phyloP scores from a whole-genome alignment of 306 rosid species.

The Ceratonia siliqua region DNA sequence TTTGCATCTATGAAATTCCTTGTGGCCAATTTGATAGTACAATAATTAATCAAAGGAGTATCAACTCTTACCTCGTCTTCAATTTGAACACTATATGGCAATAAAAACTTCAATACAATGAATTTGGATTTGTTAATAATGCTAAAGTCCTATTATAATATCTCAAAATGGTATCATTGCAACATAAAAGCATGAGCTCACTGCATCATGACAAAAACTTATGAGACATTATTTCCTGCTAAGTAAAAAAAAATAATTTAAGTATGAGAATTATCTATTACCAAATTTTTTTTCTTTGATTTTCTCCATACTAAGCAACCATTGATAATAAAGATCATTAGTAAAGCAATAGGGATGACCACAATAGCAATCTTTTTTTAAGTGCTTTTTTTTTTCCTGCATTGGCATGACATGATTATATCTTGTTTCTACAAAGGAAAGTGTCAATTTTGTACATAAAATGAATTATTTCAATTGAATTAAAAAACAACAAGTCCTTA shows the following conservation, averaged over 20 bases:
- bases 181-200: neutral
- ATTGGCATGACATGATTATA: neutral
- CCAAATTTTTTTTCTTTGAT: slow-evolving; percentile 16
- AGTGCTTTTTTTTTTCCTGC: slow-evolving; percentile 25
- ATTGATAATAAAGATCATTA: neutral
- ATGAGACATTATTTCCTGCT: neutral
- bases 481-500: neutral
- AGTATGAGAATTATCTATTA: neutral
- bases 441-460: neutral
- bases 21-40: slow-evolving; percentile 28
- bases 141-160: neutral
- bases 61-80: slow-evolving; percentile 8
- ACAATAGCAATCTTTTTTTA: neutral
- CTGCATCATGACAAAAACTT: neutral
- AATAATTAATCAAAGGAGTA: slow-evolving; percentile 8
- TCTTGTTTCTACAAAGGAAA: neutral
- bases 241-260: neutral
- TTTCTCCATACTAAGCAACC: slow-evolving; percentile 25
- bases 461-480: neutral
- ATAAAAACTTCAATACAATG: neutral
- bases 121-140: neutral
- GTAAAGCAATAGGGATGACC: slow-evolving; percentile 10
- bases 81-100: neutral
- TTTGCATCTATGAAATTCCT: slow-evolving; percentile 32
- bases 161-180: neutral